phyloP scores from a whole-genome alignment of 2,329 filamentous ascomycete genomes.

The Chaetomium strumarium region DNA sequence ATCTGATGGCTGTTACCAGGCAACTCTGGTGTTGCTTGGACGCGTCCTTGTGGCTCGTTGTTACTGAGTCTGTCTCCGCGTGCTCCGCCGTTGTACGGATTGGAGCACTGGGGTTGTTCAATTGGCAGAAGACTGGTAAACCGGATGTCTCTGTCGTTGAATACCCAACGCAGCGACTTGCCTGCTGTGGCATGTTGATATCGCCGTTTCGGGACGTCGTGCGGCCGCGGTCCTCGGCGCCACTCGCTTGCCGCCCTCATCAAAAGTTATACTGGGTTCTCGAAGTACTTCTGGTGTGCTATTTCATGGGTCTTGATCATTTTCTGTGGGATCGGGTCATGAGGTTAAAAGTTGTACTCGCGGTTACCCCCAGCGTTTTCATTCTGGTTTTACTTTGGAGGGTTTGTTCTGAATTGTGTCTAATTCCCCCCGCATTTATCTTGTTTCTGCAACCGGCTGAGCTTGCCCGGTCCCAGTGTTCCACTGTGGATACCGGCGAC shows the following conservation, averaged over 20 bases:
- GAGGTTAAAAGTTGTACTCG: slow-evolving; percentile 20
- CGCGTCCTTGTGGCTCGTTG: too few relatives aligned
- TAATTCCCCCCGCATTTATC: slow-evolving; percentile 10
- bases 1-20: neutral
- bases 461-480: neutral
- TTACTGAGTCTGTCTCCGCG: too few relatives aligned
- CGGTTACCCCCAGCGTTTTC: slow-evolving; percentile 9
- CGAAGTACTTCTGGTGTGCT: slow-evolving; percentile 22
- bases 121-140: neutral
- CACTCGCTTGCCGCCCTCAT: slow-evolving; percentile 13
- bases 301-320: slow-evolving; percentile 17
- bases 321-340: slow-evolving; percentile 15
- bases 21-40: too few relatives aligned
- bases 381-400: slow-evolving; percentile 7
- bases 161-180: neutral
- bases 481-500: neutral
- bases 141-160: neutral
- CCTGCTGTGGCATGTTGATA: slow-evolving; percentile 4
- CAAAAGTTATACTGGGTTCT: slow-evolving; percentile 21
- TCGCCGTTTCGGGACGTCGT: slow-evolving; percentile 9
- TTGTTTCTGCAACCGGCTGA: neutral
- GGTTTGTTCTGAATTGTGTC: slow-evolving; percentile 16
- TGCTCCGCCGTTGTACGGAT: too few relatives aligned
- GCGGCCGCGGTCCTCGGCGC: slow-evolving; percentile 1
- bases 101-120: neutral